A percentile compares a stretch with the other conserved stretches of the same genome.
These are phyloP conservation scores for Neoscytalidium dimidiatum DNA, from an alignment of 2,329 filamentous ascomycete genomes.

Conservation along the genomic window DNA sequence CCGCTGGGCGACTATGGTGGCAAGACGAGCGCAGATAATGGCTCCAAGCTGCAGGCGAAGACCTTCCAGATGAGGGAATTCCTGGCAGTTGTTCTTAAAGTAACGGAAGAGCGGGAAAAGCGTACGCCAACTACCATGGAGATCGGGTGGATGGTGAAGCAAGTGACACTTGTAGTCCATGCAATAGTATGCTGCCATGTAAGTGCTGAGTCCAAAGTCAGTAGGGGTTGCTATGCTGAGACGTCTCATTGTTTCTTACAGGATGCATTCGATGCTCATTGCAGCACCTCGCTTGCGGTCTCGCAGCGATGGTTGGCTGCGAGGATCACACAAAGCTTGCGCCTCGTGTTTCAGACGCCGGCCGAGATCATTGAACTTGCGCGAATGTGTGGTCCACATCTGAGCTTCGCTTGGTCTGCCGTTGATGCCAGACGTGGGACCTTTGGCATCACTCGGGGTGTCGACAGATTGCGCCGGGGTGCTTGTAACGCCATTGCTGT, in stretches of 20 bases:
- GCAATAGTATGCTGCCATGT: constrained; percentile 40
- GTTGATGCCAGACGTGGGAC: constrained; percentile 29
- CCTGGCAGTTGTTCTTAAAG: constrained; percentile 29
- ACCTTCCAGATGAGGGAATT: constrained; percentile 41
- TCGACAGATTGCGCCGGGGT: constrained; percentile 35
- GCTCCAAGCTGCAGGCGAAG: constrained; percentile 43
- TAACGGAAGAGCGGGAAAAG: constrained; percentile 38
- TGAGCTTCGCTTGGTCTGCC: constrained; percentile 35
- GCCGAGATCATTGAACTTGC: constrained; percentile 44
- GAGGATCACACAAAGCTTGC: constrained; percentile 22
- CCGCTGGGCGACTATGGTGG: constrained; percentile 34
- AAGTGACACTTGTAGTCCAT: constrained; percentile 33
- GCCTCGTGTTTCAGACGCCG: constrained; percentile 50
- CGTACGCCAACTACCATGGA: constrained; percentile 40
- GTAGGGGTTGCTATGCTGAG: neutral
- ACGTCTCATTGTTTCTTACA: constrained; percentile 29
- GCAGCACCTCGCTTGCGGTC: constrained; percentile 43
- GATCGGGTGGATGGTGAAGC: constrained; percentile 33
- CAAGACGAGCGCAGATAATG: constrained; percentile 42
- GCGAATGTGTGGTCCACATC: constrained; percentile 40
- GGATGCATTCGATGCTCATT: constrained; percentile 47
- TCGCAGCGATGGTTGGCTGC: constrained; percentile 29
- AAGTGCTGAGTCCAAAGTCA: constrained; percentile 29
- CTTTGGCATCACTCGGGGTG: constrained; percentile 30
- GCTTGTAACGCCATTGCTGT: constrained; percentile 33